Conservation (phyloP, 768 basidiomycete species). For the Hericium erinaceus region DNA sequence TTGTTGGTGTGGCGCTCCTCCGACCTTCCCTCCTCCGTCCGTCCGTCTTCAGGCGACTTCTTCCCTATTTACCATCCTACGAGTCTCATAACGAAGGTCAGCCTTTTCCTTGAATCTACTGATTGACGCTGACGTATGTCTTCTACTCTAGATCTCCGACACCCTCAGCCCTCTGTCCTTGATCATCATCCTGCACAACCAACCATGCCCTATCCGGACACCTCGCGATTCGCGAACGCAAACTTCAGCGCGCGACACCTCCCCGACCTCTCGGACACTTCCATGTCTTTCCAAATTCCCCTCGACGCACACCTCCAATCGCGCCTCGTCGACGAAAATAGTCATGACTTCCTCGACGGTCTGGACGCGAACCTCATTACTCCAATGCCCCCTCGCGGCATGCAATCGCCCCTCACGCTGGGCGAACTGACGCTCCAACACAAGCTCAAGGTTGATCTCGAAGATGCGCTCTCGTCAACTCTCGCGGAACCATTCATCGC, state of each 20-base stretch:
- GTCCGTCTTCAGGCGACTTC: no score
- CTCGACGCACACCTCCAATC: not conserved
- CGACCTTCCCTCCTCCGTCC: no score
- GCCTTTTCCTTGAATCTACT: no score
- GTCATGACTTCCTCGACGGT: not conserved
- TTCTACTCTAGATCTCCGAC: no score
- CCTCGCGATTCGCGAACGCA: not conserved
- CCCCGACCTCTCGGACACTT: not conserved
- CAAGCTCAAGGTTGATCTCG: not conserved
- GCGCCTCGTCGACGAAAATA: conserved; percentile 2
- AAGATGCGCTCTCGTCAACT: not conserved
- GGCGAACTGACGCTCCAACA: not conserved
- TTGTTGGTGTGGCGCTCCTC: no score
- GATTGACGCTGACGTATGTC: no score
- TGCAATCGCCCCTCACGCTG: not conserved
- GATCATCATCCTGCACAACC: not conserved
- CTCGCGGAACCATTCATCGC: not conserved
- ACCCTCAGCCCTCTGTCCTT: no score
- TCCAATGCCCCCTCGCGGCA: not conserved
- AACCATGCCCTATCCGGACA: not conserved
- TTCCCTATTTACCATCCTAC: no score
- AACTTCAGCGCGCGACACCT: not conserved
- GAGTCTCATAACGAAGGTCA: no score
- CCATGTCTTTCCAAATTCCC: conserved; percentile 2
- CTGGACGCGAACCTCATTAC: conserved; percentile 1